Base-by-base conservation (phyloP, 106 monocot genomes). In the Acorus calamus region DNA sequence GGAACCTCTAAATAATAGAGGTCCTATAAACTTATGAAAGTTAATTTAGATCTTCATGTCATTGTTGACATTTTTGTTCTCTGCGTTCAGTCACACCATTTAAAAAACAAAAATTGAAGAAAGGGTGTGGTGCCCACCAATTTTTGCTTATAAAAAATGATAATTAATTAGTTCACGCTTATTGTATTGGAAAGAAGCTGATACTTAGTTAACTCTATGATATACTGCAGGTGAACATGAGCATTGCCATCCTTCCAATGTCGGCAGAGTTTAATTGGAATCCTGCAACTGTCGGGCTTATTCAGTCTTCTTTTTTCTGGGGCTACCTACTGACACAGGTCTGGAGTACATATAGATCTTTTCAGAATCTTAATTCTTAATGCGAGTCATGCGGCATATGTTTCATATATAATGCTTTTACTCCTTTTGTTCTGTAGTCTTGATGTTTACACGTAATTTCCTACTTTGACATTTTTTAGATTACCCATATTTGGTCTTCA, bases 241-340 rank as follows among this genome's bases (percentile, higher is more conserved):
- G 94, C 69, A 90, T 94, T 63, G 89, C 94, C 3, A 90, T 96
- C 64, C 94, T 96, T 73, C 94, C 94, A n/a, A 96, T 96, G 94
- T 76, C 94, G 45, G 55, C 59, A 71, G 90, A 87, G 67, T 96
- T 84, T 61, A 82, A 85, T 50, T 96, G 90, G 94, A 90, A 56
- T 78, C 75, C 94, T 57, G 73, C 86, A 61, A 96, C 94, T 53
- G 80, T 96, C 50, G 94, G 94, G 56, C 53, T 96, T 53, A 87
- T 96, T 14, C 94, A 96, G 59, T 96, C 94, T 47, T 90, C 90
- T 13, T 96, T 96, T 69, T 96, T 94, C 67, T 96, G 90, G 90
- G 94, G 94, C 54, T 96, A 96, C 68, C 67, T 96, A 49, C 86
- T 96, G 49, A 96, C 94, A 59, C 94, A 90, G 94, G 90, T 89